Evolutionary conservation across 176 grass and related monocot genomes (phyloP), one percentile per base, ranked within the genome.

Genomic region (Chrysopogon serrulatus): DNA sequence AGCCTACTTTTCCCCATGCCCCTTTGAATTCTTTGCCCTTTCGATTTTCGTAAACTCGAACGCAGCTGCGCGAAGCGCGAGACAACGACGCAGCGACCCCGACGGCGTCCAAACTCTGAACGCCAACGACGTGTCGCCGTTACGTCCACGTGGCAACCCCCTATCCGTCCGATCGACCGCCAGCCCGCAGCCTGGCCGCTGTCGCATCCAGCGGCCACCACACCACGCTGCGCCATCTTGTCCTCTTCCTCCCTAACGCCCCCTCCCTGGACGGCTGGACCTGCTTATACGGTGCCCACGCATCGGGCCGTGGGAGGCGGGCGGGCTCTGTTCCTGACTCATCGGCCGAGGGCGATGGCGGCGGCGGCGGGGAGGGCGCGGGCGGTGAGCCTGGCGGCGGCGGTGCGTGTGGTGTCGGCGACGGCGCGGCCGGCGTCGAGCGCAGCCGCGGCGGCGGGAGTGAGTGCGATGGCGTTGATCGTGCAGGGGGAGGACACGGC

Each of bases 401-500:
- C 76, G 39, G 56, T 79, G 73, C 74, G 75, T 23, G 59, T 79
- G 35, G 78, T 82, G n/a, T 88, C 83, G 17, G 90, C 78, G 65
- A 90, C 79, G 83, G 86, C 77, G 91, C 80, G 94, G n/a, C 77
- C 86, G 53, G 83, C 68, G 82, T 81, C 88, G 64, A 88, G 31
- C 89, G 87, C 59, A 28, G 83, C 76, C 1, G 65, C 80, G 44
- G 78, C 74, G 76, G 78, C 40, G 37, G 92, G 78, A 72, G 73
- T 82, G 27, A 64, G 77, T 8, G 27, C 68, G 62, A 65, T 78
- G 80, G 62, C 36, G 14, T 34, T 90, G 81, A 23, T 90, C 68
- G 57, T 82, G 44, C n/a, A 68, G 77, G 83, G 72, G 70, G 91
- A 99, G 65, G 97, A 96, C 82, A 99, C 91, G 19, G 65, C 90